Base-by-base conservation (phyloP, 1,139 yeast genomes). In the Blastobotrys elegans region DNA sequence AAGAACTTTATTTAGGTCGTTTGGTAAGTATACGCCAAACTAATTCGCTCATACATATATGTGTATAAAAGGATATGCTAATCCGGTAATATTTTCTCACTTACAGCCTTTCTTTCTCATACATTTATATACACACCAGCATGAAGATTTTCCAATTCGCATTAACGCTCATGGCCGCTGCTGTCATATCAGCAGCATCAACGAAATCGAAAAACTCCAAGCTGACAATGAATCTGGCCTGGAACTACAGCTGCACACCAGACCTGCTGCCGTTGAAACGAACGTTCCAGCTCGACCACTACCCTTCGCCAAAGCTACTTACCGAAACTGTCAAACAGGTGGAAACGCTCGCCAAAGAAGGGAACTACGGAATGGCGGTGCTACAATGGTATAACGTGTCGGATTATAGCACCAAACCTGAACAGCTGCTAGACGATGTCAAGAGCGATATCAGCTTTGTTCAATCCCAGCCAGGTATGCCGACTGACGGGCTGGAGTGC, bases 311-410 rank as follows among this genome's bases (percentile, higher is more conserved):
- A 7, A 22, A 36, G 14, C 10, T 20, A 7, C 30, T 43, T n/a
- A 20, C 17, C 6, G 36, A 27, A 2, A 36, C 29, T 6, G 46
- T 29, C 21, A n/a, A 35, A 18, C 13, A 29, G 17, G 46, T 43
- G 14, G 41, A 43, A 20, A 27, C 16, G 30, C 26, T 30, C 8
- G 30, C 46, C 2, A 3, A 17, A 7, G 13, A 43, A n/a, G 20
- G 24, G 17, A 37, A 43, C 24, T 43, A 43, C 35, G 46, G 46
- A 3, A n/a, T 36, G 31, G 41, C 46, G 10, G 26, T 43, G 27
- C 31, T 43, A n/a, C 41, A 35, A 21, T 43, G 46, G 46, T 43
- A 43, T 36, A 43, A 43, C 16, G 36, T 36, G 2, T 36, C 40
- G 3, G 35, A 35, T 18, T 29, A 27, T 16, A 16, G 34, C 13